Conservation (phyloP, 495 filamentous ascomycete species). For the Xylaria castorea region DNA sequence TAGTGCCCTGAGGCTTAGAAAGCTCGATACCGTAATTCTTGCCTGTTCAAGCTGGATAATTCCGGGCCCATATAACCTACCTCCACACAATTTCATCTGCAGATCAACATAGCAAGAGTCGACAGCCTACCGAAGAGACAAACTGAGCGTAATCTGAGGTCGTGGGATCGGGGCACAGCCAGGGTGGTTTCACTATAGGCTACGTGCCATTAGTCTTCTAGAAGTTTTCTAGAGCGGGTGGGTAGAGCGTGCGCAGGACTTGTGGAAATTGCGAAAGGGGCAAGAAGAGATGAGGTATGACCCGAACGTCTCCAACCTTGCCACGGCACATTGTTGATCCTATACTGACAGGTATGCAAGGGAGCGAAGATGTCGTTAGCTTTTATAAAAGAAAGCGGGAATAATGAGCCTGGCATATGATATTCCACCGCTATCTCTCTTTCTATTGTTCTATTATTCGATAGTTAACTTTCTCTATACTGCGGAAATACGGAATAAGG, state of each 20-base stretch:
- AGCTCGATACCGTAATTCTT: not conserved
- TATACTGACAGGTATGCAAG: not conserved
- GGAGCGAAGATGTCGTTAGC: not conserved
- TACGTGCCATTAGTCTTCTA: not conserved
- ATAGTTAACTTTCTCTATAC: not conserved
- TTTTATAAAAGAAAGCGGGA: not conserved
- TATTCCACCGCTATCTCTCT: not conserved
- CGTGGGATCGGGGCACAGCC: not conserved
- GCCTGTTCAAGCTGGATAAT: not conserved
- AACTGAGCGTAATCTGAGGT: not conserved
- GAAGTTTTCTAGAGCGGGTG: not conserved
- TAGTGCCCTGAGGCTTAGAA: not conserved
- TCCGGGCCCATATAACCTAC: not conserved
- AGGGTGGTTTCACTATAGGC: not conserved
- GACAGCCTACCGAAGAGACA: constrained; percentile 5
- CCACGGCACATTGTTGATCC: not conserved
- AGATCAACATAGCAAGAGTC: not conserved
- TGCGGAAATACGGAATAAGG: not conserved
- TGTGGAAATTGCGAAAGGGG: constrained; percentile 2
- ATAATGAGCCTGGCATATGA: not conserved
- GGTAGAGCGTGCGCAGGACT: not conserved
- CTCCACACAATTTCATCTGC: not conserved
- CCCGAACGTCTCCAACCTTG: not conserved
- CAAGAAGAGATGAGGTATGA: not conserved
- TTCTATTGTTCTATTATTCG: not conserved